Evolutionary conservation across 306 rosid species (phyloP), one percentile per base, ranked within the genome.

Genomic region (Quercus bicolor): DNA sequence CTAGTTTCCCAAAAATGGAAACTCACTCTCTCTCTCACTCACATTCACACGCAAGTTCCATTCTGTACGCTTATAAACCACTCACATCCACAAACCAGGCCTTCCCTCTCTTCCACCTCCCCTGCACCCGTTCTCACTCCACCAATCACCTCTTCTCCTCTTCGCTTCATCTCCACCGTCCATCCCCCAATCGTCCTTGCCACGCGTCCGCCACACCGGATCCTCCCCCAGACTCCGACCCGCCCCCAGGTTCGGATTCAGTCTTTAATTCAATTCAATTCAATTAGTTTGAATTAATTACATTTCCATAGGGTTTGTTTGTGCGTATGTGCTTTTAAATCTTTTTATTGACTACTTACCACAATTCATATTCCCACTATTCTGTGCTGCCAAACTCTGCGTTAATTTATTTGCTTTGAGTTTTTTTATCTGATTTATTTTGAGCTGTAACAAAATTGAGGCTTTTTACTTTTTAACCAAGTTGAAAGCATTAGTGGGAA

Each of bases 161-260:
- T 68, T 72, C 84, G 74, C 53, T 72, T 66, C 82, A 33, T 79
- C 82, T 56, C 56, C 81, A 64, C 45, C 85, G 80, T 65, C 75
- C 70, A 7, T 82, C 82, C 61, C 84, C 66, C 56, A 66, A 59
- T 6, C 74, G 85, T 11, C 24, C 72, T n/a, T 89, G 90, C 84
- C 82, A 82, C 62, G 89, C 92, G 1, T 40, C 45, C 64, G 66
- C 91, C 52, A 10, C 75, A 1, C 83, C 90, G 0, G 88, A 81
- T 5, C 83, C 91, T 56, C 90, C 92, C 0, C 90, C 83, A 1
- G 84, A 87, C 15, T 81, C 88, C 43, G 88, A 82, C 77, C 82
- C 91, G 18, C 89, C 83, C 86, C 9, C 77, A 45, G 31, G 65
- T 5, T 15, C 56, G 74, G 90, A 88, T 87, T 66, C 45, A 45